Percentiles rank a stretch among this genome's conserved stretches.
phyloP scores from a whole-genome alignment of 2,329 filamentous ascomycete genomes.

The Acarospora socialis region DNA sequence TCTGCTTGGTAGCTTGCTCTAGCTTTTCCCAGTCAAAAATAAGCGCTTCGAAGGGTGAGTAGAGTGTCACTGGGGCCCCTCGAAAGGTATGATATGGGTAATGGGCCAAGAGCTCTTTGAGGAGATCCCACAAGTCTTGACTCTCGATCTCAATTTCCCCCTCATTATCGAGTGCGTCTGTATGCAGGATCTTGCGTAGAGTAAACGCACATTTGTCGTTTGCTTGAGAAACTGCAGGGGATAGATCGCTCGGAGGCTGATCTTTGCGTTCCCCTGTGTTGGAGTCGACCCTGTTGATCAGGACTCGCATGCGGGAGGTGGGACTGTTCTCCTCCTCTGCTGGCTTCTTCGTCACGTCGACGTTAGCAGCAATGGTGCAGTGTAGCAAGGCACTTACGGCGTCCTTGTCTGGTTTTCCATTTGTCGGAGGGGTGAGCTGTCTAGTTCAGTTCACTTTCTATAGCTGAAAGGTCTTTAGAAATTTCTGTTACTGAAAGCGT shows the following conservation, averaged over 20 bases:
- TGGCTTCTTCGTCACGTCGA: neutral
- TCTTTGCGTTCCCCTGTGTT: conserved; percentile 1
- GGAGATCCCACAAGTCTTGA: neutral
- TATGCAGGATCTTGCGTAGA: neutral
- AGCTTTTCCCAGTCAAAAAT: neutral
- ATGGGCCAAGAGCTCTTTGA: neutral
- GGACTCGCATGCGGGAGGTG: neutral
- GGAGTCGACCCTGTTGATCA: neutral
- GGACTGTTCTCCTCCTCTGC: too few species aligned
- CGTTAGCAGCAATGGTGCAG: too few species aligned
- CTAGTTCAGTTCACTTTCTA: too few species aligned
- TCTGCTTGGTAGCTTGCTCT: neutral
- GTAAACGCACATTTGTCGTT: neutral
- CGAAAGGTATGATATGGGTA: neutral
- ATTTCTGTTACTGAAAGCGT: too few species aligned
- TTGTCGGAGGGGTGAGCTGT: too few species aligned
- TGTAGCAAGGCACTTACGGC: too few species aligned
- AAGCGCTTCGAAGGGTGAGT: neutral
- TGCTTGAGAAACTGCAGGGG: neutral
- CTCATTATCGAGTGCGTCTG: neutral
- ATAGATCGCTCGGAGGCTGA: neutral
- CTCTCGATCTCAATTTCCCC: neutral
- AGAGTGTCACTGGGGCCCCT: neutral
- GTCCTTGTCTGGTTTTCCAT: too few species aligned
- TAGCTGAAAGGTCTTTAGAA: too few species aligned